phyloP scores from a whole-genome alignment of 2,329 filamentous ascomycete species.

The Paecilomyces formosus region DNA sequence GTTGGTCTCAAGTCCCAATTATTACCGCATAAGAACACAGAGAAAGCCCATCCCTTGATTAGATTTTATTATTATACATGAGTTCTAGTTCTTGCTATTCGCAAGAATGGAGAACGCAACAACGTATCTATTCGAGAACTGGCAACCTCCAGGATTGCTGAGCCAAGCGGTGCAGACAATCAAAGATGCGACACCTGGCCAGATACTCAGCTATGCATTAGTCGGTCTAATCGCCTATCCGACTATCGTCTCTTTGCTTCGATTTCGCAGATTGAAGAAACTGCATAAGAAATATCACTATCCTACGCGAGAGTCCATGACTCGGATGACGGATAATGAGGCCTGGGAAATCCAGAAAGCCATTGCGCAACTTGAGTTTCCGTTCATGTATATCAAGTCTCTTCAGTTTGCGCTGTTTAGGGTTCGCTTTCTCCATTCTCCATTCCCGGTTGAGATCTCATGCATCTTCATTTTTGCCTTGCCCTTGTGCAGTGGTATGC shows the following conservation, averaged over 20 bases:
- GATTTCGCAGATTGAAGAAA: constrained; percentile 25
- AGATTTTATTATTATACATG: background rate
- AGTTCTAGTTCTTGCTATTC: background rate
- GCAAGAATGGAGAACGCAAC: background rate
- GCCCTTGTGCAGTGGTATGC: background rate
- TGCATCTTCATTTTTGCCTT: background rate
- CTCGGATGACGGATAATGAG: constrained; percentile 48
- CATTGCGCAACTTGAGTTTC: constrained; percentile 49
- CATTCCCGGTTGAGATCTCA: background rate
- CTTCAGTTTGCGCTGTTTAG: constrained; percentile 55
- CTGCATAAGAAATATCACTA: constrained; percentile 39
- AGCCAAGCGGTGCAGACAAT: background rate
- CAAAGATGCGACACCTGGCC: constrained; percentile 3
- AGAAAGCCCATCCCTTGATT: too few species aligned
- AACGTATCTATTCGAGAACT: background rate
- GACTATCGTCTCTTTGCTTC: constrained; percentile 18
- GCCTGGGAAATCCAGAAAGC: constrained; percentile 44
- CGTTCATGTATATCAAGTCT: constrained; percentile 42
- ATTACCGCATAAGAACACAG: too few species aligned
- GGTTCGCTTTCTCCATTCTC: constrained; percentile 20
- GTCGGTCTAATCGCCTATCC: constrained; percentile 18
- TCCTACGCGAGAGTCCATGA: constrained; percentile 37
- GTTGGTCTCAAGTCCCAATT: too few species aligned
- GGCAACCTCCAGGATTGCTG: background rate
- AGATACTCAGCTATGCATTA: constrained; percentile 15